phyloP scores from a whole-genome alignment of 345 rosid species.

The Acer yangbiense region DNA sequence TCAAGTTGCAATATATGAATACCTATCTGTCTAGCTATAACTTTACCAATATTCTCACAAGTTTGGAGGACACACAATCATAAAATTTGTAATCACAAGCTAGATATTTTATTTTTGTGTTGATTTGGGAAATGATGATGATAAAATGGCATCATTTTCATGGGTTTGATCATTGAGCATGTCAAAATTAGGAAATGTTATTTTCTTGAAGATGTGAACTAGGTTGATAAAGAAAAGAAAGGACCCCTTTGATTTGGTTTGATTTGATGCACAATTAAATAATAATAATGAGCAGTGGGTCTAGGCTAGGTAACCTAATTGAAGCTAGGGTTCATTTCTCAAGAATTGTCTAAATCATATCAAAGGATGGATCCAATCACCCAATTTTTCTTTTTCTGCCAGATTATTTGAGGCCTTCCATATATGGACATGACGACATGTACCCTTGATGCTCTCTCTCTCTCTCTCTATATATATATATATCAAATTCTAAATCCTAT shows the following conservation, averaged over 20 bases:
- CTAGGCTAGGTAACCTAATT: conserved; percentile 4
- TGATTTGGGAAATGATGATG: background rate
- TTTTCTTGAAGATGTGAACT: background rate
- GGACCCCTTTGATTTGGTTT: background rate
- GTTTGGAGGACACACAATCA: background rate
- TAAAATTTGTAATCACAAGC: background rate
- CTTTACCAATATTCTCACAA: background rate
- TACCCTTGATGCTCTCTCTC: too few relatives aligned
- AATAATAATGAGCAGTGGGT: too few relatives aligned
- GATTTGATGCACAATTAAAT: background rate
- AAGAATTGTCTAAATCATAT: background rate
- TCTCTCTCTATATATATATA: background rate
- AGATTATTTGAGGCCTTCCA: too few relatives aligned
- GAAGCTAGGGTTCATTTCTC: background rate
- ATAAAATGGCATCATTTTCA: background rate
- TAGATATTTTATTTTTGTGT: too few relatives aligned
- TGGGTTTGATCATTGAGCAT: background rate
- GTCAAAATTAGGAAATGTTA: background rate
- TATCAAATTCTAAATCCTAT: too few relatives aligned
- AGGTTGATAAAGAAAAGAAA: background rate
- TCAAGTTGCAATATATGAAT: background rate
- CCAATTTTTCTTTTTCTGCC: too few relatives aligned
- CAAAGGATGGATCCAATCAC: background rate
- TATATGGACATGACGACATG: too few relatives aligned
- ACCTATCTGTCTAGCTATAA: background rate